Base-by-base conservation (phyloP, 2,329 filamentous ascomycete species). In the Fusarium vanettenii region DNA sequence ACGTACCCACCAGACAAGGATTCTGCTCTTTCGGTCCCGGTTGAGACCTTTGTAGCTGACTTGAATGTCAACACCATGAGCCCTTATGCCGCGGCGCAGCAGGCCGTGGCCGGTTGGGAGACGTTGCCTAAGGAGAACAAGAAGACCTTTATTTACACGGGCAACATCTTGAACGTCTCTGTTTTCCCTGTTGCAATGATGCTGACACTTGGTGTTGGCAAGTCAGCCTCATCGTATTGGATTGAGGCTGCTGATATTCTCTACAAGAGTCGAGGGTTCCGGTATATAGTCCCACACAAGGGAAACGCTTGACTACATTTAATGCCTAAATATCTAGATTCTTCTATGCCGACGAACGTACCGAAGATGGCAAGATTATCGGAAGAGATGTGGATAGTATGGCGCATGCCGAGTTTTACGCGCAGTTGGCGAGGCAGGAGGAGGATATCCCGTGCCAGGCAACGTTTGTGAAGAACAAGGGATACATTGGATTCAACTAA, bases 11-110 rank as follows among this genome's bases (percentile, higher is more conserved):
- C 31, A 6, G 52, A 33, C 3, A 35, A 56, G 7, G 52, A 56
- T 5, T 33, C 27, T 35, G 29, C 13, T 20, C n/a, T 56, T 22
- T 56, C 52, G 3, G 20, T 56, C 22, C 29, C 52, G 10, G 29
- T 22, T 2, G 52, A 56, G 3, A 56, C n/a, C 10, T 35, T 56
- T 22, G 20, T 33, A 1, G 18, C 27, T n/a, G 52, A 56, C 29
- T 22, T 56, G 29, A 56, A 56, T 0, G 29, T 73, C 25, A 73
- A 73, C 1, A 71, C 66, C 3, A 13, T 59, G 8, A 56, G 66
- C 2, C 48, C 60, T 8, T 73, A 71, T 18, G 57, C 48, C 4
- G 66, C 66, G 1, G 70, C 67, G 3, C 66, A 73, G 6, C 50
- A 71, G 2, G 70, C 71, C 0, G 57, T 73, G 0, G 59, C 52